Percentiles rank a stretch among this genome's conserved stretches.
Evolutionary conservation across 495 filamentous ascomycete species (phyloP).

Genomic region (Oidiodendron maius): DNA sequence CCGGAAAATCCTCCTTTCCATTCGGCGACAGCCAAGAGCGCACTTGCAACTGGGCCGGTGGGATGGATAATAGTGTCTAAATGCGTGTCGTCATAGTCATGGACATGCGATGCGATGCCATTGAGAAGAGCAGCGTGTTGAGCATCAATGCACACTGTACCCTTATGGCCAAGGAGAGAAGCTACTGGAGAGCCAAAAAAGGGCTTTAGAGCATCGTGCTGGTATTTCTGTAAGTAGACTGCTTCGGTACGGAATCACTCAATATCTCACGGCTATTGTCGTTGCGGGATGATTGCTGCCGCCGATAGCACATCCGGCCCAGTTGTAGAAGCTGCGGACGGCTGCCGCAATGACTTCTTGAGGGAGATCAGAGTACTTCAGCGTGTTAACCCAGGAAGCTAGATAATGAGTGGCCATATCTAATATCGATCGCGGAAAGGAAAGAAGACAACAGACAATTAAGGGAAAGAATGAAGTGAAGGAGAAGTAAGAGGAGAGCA

Average conservation of each 20-base stretch:
- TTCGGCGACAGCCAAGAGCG: conserved; percentile 40
- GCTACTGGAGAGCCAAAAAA: conserved; percentile 42
- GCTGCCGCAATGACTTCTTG: conserved; percentile 25
- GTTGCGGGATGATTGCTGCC: conserved; percentile 40
- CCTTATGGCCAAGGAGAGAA: conserved; percentile 34
- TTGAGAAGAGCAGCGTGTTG: conserved; percentile 48
- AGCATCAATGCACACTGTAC: conserved; percentile 30
- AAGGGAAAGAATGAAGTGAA: too few species aligned
- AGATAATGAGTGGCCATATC: conserved; percentile 35
- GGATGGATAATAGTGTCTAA: conserved; percentile 52
- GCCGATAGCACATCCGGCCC: conserved; percentile 44
- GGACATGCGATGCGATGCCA: conserved; percentile 48
- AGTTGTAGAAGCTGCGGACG: conserved; percentile 43
- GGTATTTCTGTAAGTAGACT: not conserved
- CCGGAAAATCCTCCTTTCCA: conserved; percentile 33
- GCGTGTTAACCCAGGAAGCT: conserved; percentile 32
- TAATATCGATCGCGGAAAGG: too few species aligned
- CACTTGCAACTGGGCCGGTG: conserved; percentile 43
- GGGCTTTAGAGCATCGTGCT: conserved; percentile 28
- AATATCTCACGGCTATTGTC: conserved; percentile 34
- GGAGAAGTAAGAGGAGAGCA: too few species aligned
- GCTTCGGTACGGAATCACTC: not conserved
- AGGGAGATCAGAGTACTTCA: conserved; percentile 29
- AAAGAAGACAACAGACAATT: too few species aligned
- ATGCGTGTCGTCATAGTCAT: conserved; percentile 54